Evolutionary conservation across 495 filamentous ascomycete species (phyloP).

Genomic region (Hypoxylon intermedium): DNA sequence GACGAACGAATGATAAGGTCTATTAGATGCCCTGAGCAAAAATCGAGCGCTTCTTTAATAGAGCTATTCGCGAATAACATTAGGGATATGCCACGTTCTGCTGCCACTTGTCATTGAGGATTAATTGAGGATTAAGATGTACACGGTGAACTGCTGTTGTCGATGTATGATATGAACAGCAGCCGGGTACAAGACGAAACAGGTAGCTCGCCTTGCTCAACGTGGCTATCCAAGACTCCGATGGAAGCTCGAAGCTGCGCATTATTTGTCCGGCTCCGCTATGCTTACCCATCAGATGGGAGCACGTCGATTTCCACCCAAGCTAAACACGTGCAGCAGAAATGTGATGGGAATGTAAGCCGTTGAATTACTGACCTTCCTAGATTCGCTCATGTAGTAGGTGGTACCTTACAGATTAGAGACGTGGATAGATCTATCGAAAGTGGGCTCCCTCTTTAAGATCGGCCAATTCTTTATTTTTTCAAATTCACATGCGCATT

Average conservation of each 20-base stretch:
- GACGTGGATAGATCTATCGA: constrained; percentile 7
- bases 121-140: constrained; percentile 28
- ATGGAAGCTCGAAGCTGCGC: constrained; percentile 16
- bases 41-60: constrained; percentile 27
- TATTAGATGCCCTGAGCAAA: constrained; percentile 3
- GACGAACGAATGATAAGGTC: constrained; percentile 17
- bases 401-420: neutral
- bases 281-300: constrained; percentile 9
- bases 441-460: constrained; percentile 13
- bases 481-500: constrained; percentile 3
- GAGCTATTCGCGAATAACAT: constrained; percentile 28
- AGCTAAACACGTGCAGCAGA: constrained; percentile 6
- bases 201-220: constrained; percentile 17
- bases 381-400: neutral
- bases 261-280: constrained; percentile 27
- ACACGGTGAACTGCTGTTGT: constrained; percentile 12
- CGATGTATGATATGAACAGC: constrained; percentile 18
- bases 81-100: constrained; percentile 32
- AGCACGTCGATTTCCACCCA: constrained; percentile 11
- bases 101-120: constrained; percentile 36
- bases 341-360: constrained; percentile 10
- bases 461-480: constrained; percentile 10
- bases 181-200: constrained; percentile 4
- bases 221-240: constrained; percentile 15
- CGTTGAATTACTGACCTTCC: constrained; percentile 10